Percentiles rank a stretch among this genome's conserved stretches.
phyloP scores from a whole-genome alignment of 2,329 filamentous ascomycete species.

The Venturia effusa region DNA sequence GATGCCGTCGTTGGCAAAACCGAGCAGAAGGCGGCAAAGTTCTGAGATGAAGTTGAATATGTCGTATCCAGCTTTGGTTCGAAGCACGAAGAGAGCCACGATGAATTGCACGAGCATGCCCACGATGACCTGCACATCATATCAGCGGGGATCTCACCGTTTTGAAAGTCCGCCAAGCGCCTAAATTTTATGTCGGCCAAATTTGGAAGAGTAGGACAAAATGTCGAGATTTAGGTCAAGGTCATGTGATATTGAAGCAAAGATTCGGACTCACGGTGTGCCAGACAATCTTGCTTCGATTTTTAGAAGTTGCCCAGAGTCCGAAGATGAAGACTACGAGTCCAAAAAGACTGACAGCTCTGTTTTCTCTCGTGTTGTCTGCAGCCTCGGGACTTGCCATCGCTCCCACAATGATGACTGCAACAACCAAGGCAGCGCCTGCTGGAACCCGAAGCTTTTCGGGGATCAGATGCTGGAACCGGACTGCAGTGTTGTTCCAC shows the following conservation, averaged over 20 bases:
- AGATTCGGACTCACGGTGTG: conserved; percentile 25
- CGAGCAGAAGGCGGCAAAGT: conserved; percentile 62
- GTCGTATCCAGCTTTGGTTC: conserved; percentile 68
- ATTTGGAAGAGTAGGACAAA: too few relatives aligned
- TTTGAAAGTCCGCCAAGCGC: too few relatives aligned
- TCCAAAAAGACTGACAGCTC: conserved; percentile 72
- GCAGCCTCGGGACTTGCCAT: conserved; percentile 60
- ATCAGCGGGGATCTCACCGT: neutral
- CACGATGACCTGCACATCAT: conserved; percentile 47
- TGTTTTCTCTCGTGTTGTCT: conserved; percentile 71
- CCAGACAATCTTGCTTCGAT: conserved; percentile 46
- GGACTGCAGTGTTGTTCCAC: conserved; percentile 56
- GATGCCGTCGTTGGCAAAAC: conserved; percentile 64
- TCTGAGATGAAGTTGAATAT: conserved; percentile 84
- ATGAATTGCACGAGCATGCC: conserved; percentile 86
- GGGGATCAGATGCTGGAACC: conserved; percentile 52
- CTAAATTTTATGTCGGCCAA: too few relatives aligned
- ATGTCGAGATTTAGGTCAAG: too few relatives aligned
- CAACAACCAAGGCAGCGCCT: conserved; percentile 54
- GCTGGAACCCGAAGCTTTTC: conserved; percentile 51
- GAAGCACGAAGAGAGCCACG: conserved; percentile 77
- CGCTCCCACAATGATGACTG: conserved; percentile 64
- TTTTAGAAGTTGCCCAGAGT: conserved; percentile 61
- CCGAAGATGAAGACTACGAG: conserved; percentile 56
- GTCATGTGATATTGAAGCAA: too few relatives aligned